A percentile compares a stretch with the other conserved stretches of the same genome.
Evolutionary conservation across 805 yeast species (phyloP).

Genomic region (Candida caryicola): DNA sequence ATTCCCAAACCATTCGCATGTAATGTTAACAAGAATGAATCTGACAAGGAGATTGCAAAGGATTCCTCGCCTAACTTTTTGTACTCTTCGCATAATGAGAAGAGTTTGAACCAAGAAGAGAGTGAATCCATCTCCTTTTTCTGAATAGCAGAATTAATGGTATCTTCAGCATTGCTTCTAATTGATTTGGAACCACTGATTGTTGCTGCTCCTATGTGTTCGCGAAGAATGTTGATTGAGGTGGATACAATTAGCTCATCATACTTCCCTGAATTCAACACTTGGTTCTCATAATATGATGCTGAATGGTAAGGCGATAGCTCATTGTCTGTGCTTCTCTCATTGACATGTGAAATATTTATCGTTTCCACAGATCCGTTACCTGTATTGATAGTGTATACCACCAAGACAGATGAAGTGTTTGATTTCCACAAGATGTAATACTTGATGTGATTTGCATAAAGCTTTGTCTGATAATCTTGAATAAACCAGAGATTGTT

Average conservation of each 20-base stretch:
- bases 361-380: slow-evolving; percentile 13
- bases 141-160: slow-evolving; percentile 10
- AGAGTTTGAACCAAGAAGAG: slow-evolving; percentile 66
- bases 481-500: slow-evolving; percentile 44
- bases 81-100: slow-evolving; percentile 69
- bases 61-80: slow-evolving; percentile 60
- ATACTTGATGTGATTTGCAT: slow-evolving; percentile 15
- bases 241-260: slow-evolving; percentile 48
- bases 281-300: slow-evolving; percentile 41
- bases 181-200: slow-evolving; percentile 12
- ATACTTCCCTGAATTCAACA: slow-evolving; percentile 51
- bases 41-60: slow-evolving; percentile 30
- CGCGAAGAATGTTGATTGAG: slow-evolving; percentile 50
- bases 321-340: slow-evolving; percentile 13
- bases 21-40: slow-evolving; percentile 17
- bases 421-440: slow-evolving; percentile 63
- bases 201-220: slow-evolving; percentile 29
- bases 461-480: slow-evolving; percentile 23
- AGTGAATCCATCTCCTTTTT: slow-evolving; percentile 23
- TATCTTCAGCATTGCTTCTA: slow-evolving; percentile 28
- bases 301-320: slow-evolving; percentile 25
- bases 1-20: slow-evolving; percentile 35
- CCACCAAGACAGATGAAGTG: slow-evolving; percentile 38
- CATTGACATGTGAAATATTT: slow-evolving; percentile 16
- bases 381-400: slow-evolving; percentile 13